A percentile compares a stretch with the other conserved stretches of the same genome.
These are phyloP conservation scores for Panicum virgatum DNA, from an alignment of 202 grass and related monocot genomes.

Conservation along the genomic window DNA sequence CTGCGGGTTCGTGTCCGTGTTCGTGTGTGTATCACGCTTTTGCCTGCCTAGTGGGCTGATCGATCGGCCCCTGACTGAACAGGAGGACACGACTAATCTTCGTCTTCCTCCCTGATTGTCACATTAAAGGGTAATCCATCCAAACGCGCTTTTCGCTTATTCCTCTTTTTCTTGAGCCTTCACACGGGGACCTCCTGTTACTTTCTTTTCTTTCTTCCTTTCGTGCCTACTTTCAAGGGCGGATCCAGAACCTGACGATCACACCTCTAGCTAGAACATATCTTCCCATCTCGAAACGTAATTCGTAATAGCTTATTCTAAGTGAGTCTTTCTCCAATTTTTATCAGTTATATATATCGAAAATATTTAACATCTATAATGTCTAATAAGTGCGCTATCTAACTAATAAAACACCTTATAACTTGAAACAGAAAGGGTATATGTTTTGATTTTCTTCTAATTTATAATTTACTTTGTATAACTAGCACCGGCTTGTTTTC, in stretches of 20 bases:
- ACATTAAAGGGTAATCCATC: constrained; percentile 50
- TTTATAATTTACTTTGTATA: not conserved
- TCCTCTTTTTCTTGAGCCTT: constrained; percentile 44
- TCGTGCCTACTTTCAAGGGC: not conserved
- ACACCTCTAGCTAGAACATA: not conserved
- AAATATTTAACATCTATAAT: not conserved
- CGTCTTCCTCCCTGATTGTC: constrained; percentile 35
- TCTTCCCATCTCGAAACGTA: not conserved
- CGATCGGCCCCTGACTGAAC: not conserved
- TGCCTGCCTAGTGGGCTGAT: not conserved
- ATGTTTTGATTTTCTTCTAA: not conserved
- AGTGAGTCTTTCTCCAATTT: not conserved
- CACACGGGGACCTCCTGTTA: constrained; percentile 46
- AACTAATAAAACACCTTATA: not conserved
- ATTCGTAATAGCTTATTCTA: not conserved
- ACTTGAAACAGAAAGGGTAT: too few species aligned
- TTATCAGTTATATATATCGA: not conserved
- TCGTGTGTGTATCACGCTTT: not conserved
- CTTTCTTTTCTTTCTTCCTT: constrained; percentile 27
- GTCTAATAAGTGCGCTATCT: not conserved
- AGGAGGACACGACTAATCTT: constrained; percentile 4
- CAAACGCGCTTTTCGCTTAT: constrained; percentile 51
- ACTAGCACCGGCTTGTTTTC: not conserved
- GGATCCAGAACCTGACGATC: not conserved
- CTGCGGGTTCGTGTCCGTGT: not conserved